Base-by-base conservation (phyloP, 257 asterid genomes). In the Solanum paucissectum region DNA sequence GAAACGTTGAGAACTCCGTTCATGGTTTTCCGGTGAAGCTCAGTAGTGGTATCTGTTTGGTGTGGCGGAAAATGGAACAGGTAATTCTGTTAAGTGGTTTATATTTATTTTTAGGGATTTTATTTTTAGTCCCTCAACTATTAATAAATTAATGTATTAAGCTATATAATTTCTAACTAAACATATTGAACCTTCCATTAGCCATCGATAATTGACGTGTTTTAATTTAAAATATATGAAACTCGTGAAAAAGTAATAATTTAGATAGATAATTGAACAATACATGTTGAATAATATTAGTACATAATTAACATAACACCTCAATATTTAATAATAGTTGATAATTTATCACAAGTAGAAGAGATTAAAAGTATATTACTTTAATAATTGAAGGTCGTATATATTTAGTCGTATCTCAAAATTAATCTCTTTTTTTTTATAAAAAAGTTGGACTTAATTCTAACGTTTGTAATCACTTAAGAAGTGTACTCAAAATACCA, bases 1-100 rank as follows among this genome's bases (percentile, higher is more conserved):
- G 92, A 75, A 83, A 92, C 55, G 88, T 92, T 93, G 89, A 95
- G 86, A 58, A 92, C 87, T 86, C 96, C 94, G 87, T 94, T 95
- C 98, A 95, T 95, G 75, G 77, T 82, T 85, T 58, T 11, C 88
- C 83, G 89, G 90, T 73, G 74, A 89, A 33, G 37, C 21, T 69
- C 68, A 5, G 21, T 2, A 16, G 76, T 5, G 29, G 68, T 38
- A 34, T 64, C 69, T 27, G 52, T 86, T 33, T 69, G 83, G 52
- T 71, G 83, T 68, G 88, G 83, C 46, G 52, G 76, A 86, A 66
- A 85, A 85, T 85, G 87, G 5, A 85, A 85, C 87, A 85, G 82
- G 87, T 38, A 38, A 38, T 85, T 66, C 88, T 16, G 88, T 86
- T 46, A 29, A 25, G 37, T 25, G 14, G 64, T 42, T 25, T 40